These are phyloP conservation scores for Mortierella sp. DNA, from an alignment of 371 early-diverging fungal species.

Conservation along the genomic window DNA sequence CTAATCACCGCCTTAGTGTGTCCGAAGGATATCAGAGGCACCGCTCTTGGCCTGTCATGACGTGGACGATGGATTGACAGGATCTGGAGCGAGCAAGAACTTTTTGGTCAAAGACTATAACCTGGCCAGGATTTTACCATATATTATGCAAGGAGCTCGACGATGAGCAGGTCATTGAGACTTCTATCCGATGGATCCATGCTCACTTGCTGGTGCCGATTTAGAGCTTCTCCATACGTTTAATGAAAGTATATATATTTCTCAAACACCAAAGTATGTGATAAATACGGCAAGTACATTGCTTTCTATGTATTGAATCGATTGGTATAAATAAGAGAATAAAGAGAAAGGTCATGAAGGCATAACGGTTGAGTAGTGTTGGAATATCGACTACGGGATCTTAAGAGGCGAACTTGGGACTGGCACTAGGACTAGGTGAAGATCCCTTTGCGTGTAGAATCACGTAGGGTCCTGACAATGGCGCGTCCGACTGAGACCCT, in stretches of 20 bases:
- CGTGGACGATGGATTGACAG: too few species aligned
- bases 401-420: not conserved
- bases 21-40: too few species aligned
- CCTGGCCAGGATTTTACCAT: constrained; percentile 60
- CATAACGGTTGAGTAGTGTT: too few species aligned
- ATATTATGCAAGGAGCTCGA: constrained; percentile 62
- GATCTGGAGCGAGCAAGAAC: too few species aligned
- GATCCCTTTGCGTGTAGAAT: constrained; percentile 36
- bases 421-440: not conserved
- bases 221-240: not conserved
- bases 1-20: too few species aligned
- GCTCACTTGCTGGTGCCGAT: constrained; percentile 14
- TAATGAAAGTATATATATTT: not conserved
- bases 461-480: constrained; percentile 38
- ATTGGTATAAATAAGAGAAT: too few species aligned
- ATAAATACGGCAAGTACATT: not conserved
- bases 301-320: too few species aligned
- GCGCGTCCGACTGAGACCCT: constrained; percentile 2
- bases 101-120: too few species aligned
- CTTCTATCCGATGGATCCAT: constrained; percentile 61
- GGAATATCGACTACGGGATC: too few species aligned
- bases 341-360: too few species aligned
- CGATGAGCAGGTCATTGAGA: constrained; percentile 55
- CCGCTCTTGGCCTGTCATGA: too few species aligned
- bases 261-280: not conserved